Base-by-base conservation (phyloP, 192 early-diverging fungal genomes). In the Chytriomyces sp. region DNA sequence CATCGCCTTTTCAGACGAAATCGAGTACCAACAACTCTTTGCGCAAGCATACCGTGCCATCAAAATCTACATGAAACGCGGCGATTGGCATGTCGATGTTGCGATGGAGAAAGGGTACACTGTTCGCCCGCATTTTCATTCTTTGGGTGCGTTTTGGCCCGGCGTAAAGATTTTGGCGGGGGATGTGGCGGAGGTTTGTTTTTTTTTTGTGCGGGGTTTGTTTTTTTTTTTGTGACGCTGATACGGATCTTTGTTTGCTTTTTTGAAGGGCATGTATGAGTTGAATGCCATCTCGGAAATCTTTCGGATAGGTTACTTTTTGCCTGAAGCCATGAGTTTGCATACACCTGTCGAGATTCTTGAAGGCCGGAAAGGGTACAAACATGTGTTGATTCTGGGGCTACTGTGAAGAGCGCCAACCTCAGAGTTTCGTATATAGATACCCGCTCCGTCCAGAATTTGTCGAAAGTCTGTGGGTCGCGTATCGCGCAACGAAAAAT, bases 391-490 rank as follows among this genome's bases (percentile, higher is more conserved):
- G n/a, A n/a, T n/a, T n/a, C n/a, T n/a, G n/a, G n/a, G n/a, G 71
- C n/a, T 26, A 43, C 26, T 9, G 18, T 8, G 50, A 18, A 53
- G 50, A 18, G 50, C 18, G 8, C 9, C 9, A 18, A 8, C 9
- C 50, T 53, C 50, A 53, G 50, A 53, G 50, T 53, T 53, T 53
- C 13, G 48, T 11, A 43, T 3, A 9, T 61, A 16, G 49, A 45
- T 97, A 97, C 73, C 92, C 93, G 5, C 80, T 96, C 47, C 84
- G 95, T 0, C 95, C 95, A 13, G 95, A 97, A 71, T 95, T 95
- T 83, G 82, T 94, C 2, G 95, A 97, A 79, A 77, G 75, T 45
- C 28, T 73, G 45, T 79, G 67, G 64, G 46, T 67, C 11, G 45
- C 78, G 43, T 79, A 79, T 65, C 61, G 65, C 1, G 82, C 82